Conservation (phyloP, 805 yeast genomes). For the Zygosaccharomyces lentus region DNA sequence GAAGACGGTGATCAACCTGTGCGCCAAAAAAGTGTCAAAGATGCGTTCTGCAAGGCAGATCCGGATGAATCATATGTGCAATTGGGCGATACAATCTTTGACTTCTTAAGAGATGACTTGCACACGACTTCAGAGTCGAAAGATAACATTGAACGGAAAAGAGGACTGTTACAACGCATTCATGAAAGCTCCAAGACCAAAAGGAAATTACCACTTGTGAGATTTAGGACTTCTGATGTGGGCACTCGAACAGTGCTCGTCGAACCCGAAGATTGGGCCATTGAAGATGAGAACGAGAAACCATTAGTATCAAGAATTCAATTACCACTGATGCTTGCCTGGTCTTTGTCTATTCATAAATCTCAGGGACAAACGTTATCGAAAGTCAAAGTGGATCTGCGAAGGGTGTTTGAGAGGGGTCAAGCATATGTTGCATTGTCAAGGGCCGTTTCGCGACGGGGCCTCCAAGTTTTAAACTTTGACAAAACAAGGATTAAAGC, state of each 20-base stretch:
- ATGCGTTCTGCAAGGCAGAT: slow-evolving; percentile 19
- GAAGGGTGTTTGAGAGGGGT: slow-evolving; percentile 78
- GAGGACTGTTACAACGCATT: slow-evolving; percentile 40
- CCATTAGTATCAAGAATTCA: slow-evolving; percentile 72
- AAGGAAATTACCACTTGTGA: slow-evolving; percentile 65
- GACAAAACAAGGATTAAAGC: slow-evolving; percentile 58
- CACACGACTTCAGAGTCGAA: slow-evolving; percentile 27
- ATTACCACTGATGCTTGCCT: slow-evolving; percentile 84
- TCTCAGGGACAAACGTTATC: slow-evolving; percentile 91
- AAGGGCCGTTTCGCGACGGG: slow-evolving; percentile 79
- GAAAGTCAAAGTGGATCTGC: slow-evolving; percentile 70
- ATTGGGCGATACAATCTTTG: slow-evolving; percentile 48
- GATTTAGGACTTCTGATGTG: slow-evolving; percentile 69
- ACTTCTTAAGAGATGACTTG: slow-evolving; percentile 37
- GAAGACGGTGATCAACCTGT: slow-evolving; percentile 13
- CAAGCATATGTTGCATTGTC: slow-evolving; percentile 96
- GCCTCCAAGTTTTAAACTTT: slow-evolving; percentile 78
- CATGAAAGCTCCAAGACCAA: slow-evolving; percentile 41
- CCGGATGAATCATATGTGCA: slow-evolving; percentile 11
- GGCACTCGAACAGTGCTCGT: slow-evolving; percentile 70
- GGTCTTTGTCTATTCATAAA: slow-evolving; percentile 95
- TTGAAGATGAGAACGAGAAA: slow-evolving; percentile 68
- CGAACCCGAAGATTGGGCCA: slow-evolving; percentile 75
- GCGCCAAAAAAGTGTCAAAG: slow-evolving; percentile 25
- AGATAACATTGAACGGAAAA: slow-evolving; percentile 45